Evolutionary conservation across 208 protist genomes (phyloP).

Genomic region (Leptomonas seymouri): DNA sequence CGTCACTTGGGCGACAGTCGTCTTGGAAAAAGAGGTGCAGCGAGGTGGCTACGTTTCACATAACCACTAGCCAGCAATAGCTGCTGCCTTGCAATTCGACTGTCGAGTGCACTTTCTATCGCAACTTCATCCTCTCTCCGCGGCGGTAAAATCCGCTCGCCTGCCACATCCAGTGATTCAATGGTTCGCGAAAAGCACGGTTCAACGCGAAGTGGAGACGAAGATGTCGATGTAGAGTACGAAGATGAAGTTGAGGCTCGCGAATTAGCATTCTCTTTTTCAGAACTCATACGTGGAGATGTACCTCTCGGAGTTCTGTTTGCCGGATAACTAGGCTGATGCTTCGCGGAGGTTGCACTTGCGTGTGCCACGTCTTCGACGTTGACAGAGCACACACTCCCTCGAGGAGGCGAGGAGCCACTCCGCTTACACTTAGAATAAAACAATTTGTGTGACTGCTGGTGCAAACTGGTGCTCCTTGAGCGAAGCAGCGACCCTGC

Average conservation of each 20-base stretch:
- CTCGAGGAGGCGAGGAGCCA: not conserved
- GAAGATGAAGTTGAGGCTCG: not conserved
- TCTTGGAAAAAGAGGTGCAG: constrained; percentile 4
- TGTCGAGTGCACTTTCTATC: not conserved
- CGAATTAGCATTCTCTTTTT: not conserved
- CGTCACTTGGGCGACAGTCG: not conserved
- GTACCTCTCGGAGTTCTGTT: not conserved
- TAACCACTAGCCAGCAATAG: constrained; percentile 7
- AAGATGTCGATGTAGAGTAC: not conserved
- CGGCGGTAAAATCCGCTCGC: not conserved
- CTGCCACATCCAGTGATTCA: not conserved
- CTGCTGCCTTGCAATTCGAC: constrained; percentile 16
- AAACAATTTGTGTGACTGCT: constrained; percentile 3
- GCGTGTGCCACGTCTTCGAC: too few relatives aligned
- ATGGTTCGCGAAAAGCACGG: not conserved
- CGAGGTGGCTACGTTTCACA: not conserved
- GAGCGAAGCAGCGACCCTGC: constrained; percentile 18
- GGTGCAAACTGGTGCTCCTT: constrained; percentile 16
- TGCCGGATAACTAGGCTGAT: constrained; percentile 4
- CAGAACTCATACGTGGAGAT: not conserved
- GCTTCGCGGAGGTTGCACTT: not conserved
- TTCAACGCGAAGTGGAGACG: not conserved
- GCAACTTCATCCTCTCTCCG: not conserved
- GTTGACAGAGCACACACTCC: not conserved
- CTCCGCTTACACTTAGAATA: not conserved